Base-by-base conservation (phyloP, 2,329 filamentous ascomycete genomes). In the Balansia obtecta region DNA sequence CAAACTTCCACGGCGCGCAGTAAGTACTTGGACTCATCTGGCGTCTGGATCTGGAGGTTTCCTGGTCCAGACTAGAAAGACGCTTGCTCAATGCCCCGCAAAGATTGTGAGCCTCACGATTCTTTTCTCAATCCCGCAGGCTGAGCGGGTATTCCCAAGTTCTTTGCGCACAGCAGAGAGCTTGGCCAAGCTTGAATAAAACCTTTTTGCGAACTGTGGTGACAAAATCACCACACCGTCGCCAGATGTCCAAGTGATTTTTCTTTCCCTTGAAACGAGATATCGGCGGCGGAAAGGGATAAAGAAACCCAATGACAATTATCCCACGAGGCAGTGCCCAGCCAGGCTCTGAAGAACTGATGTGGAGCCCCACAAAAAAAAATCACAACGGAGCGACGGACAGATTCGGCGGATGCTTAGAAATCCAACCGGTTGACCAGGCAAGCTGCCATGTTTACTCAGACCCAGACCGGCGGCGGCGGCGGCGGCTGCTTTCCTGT, bases 341-440 rank as follows among this genome's bases (percentile, higher is more conserved):
- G 16, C 42, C 18, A n/a, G n/a, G n/a, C n/a, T n/a, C 49, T 32
- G 42, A 20, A 22, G 32, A 30, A 8, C 39, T 2, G 38, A 46
- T 34, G 48, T 50, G 46, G 52, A 53, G 45, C 51, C 48, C 51
- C 51, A 45, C 48, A n/a, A n/a, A n/a, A n/a, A n/a, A n/a, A n/a
- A 46, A 38, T 49, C 33, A 40, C 43, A 45, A 42, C 43, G 52
- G 49, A 50, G 47, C 33, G 41, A 22, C 44, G 20, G 49, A 39
- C 43, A 45, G 46, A 44, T 42, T 43, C 20, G 41, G 48, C 42
- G 9, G 41, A 49, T 51, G 52, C 52, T 53, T 53, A 53, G 52
- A 53, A 53, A 53, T 53, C 52, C 52, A 47, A 46, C 45, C 32
- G 33, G 6, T 11, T 34, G 15, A 12, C 44, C 45, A 32, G 42